Percentiles rank a stretch among this genome's conserved stretches.
Evolutionary conservation across 106 monocot genomes (phyloP).

Genomic region (Dendrobium huoshanense): DNA sequence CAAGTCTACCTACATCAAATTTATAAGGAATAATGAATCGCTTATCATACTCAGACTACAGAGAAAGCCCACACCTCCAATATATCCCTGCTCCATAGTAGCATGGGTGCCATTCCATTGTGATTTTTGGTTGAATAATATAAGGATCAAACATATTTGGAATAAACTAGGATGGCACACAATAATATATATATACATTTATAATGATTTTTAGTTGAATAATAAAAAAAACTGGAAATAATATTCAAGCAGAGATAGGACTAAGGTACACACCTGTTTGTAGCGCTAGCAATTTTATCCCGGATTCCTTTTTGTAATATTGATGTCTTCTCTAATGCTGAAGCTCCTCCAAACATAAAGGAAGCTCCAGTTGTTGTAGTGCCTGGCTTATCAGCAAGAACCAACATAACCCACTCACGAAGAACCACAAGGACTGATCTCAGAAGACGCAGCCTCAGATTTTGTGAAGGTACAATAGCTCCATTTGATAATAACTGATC

Average conservation of each 20-base stretch:
- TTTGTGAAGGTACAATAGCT: slow-evolving; percentile 54
- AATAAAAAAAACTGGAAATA: background rate
- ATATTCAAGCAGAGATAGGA: background rate
- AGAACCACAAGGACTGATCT: slow-evolving; percentile 71
- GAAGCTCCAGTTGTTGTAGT: slow-evolving; percentile 42
- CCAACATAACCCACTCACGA: slow-evolving; percentile 78
- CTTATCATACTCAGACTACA: too few relatives aligned
- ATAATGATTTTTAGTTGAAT: too few relatives aligned
- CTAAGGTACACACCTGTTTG: slow-evolving; percentile 56
- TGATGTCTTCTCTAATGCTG: slow-evolving; percentile 27
- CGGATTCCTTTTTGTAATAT: slow-evolving; percentile 51
- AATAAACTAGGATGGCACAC: too few relatives aligned
- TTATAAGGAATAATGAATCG: too few relatives aligned
- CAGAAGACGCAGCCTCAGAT: slow-evolving; percentile 68
- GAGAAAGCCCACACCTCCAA: too few relatives aligned
- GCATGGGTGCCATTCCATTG: too few relatives aligned
- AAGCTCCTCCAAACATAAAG: slow-evolving; percentile 32
- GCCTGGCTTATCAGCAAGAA: slow-evolving; percentile 35
- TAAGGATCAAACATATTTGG: too few relatives aligned
- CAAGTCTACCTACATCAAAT: too few relatives aligned
- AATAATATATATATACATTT: too few relatives aligned
- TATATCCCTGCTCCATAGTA: too few relatives aligned
- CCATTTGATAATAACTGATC: slow-evolving; percentile 77
- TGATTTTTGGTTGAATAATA: too few relatives aligned
- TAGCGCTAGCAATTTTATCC: slow-evolving; percentile 78